phyloP scores from a whole-genome alignment of 139 green algal genomes.

The Tetraselmis striata region DNA sequence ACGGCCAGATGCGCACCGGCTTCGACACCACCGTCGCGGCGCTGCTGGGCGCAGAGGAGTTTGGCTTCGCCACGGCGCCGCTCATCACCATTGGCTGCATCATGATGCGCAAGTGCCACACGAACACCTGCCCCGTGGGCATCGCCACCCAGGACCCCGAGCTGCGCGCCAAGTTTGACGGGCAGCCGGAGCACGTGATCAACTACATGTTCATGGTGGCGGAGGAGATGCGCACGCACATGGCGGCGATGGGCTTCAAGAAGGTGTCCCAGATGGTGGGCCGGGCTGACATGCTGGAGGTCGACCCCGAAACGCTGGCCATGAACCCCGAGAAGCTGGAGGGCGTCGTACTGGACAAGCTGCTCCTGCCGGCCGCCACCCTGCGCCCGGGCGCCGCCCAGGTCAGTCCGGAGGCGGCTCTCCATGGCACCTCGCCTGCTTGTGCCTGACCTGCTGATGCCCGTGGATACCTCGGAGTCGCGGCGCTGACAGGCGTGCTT shows the following conservation, averaged over 20 bases:
- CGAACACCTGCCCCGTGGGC: slow-evolving; percentile 94
- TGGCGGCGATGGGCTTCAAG: slow-evolving; percentile 80
- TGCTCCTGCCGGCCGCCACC: slow-evolving; percentile 73
- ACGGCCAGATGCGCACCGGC: slow-evolving; percentile 93
- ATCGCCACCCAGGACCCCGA: slow-evolving; percentile 91
- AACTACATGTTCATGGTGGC: slow-evolving; percentile 97
- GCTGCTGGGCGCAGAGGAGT: slow-evolving; percentile 92
- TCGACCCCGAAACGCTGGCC: slow-evolving; percentile 52
- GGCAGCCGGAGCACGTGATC: slow-evolving; percentile 88
- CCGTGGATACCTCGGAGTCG: too few relatives aligned
- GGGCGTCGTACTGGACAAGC: slow-evolving; percentile 69
- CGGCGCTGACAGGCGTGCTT: too few relatives aligned
- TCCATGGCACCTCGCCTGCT: too few relatives aligned
- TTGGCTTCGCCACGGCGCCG: slow-evolving; percentile 89
- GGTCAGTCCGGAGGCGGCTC: slow-evolving; percentile 48
- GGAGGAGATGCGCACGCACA: slow-evolving; percentile 82
- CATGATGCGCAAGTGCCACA: slow-evolving; percentile 99
- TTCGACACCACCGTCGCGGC: slow-evolving; percentile 79
- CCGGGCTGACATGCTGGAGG: slow-evolving; percentile 75
- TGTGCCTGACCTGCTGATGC: too few relatives aligned
- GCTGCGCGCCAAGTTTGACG: slow-evolving; percentile 89
- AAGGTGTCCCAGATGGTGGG: slow-evolving; percentile 87
- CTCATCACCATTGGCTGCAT: slow-evolving; percentile 94
- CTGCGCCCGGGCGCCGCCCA: slow-evolving; percentile 78
- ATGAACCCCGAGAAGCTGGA: slow-evolving; percentile 63